Evolutionary conservation across 1,139 yeast species (phyloP), one percentile per base, ranked within the genome.

Genomic region (Candida anutae): DNA sequence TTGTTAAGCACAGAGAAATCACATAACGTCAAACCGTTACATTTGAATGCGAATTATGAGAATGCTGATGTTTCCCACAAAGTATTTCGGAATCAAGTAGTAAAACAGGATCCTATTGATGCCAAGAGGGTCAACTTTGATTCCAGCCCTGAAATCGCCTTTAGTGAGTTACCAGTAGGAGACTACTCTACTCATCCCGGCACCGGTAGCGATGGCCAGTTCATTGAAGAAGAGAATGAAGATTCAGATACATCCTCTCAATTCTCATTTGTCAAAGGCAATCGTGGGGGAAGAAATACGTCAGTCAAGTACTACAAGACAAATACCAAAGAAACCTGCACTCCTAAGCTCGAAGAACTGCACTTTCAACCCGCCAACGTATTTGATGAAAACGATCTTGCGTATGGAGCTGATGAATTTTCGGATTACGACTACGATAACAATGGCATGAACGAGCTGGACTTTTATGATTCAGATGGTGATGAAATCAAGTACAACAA

Each of bases 251-350:
- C 55, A 6, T 55, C 67, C 1, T 67, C 74, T 1, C 72, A 66
- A 32, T 77, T 77, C 42, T 75, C 82, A 0, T 77, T 77, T 42
- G 77, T 74, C 25, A 58, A 64, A 31, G 75, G 70, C 32, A 54
- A 55, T 29, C 58, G 58, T 11, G 71, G 74, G 14, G 83, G 82
- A 2, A 52, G 83, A 40, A 76, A 76, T 35, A 65, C 77, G 0
- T 75, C 82, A 0, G 69, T 75, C 8, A 73, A 75, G 40, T 77
- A 76, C 42, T 76, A 77, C 39, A 71, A 71, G 34, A 17, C 43
- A 12, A 46, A 49, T n/a, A 29, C 31, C 5, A 34, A 37, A 11
- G 34, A 31, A 11, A 27, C 28, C 4, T 34, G 24, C 10, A 20
- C 24, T 15, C 25, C 16, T 17, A 28, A 26, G n/a, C n/a, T n/a